phyloP scores from a whole-genome alignment of 352 stramenopile genomes.

The Phytophthora melonis region DNA sequence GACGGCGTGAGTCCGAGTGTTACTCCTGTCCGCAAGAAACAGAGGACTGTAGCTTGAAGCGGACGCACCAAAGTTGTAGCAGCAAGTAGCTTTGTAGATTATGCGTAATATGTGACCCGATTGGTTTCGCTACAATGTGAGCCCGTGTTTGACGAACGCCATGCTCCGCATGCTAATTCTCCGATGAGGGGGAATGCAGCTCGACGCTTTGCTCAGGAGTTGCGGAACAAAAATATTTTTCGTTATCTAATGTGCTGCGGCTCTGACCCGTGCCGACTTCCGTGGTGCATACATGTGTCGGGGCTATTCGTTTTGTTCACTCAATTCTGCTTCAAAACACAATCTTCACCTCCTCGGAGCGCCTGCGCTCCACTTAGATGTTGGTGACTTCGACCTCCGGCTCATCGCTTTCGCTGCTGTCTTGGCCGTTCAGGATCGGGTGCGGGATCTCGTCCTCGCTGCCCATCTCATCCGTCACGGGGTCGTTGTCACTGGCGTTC shows the following conservation, averaged over 20 bases:
- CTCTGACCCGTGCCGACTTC: constrained; percentile 36
- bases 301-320: constrained; percentile 33
- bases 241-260: constrained; percentile 39
- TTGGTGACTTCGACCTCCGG: constrained; percentile 55
- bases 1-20: constrained; percentile 22
- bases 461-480: constrained; percentile 51
- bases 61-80: constrained; percentile 10
- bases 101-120: constrained; percentile 30
- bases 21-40: constrained; percentile 36
- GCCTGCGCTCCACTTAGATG: constrained; percentile 38
- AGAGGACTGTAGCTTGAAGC: constrained; percentile 33
- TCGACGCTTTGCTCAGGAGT: neutral
- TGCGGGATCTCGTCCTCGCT: constrained; percentile 69
- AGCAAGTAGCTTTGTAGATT: constrained; percentile 34
- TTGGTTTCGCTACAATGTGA: neutral
- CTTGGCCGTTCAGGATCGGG: constrained; percentile 53
- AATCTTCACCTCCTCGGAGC: constrained; percentile 24
- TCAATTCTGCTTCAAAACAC: constrained; percentile 40
- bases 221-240: constrained; percentile 39
- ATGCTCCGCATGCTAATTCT: no score
- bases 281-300: constrained; percentile 38
- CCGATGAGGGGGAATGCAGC: no score
- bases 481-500: constrained; percentile 69
- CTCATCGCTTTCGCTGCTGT: constrained; percentile 81
- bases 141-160: no score